phyloP scores from a whole-genome alignment of 495 filamentous ascomycete species.

The Hypoxylon rickii region DNA sequence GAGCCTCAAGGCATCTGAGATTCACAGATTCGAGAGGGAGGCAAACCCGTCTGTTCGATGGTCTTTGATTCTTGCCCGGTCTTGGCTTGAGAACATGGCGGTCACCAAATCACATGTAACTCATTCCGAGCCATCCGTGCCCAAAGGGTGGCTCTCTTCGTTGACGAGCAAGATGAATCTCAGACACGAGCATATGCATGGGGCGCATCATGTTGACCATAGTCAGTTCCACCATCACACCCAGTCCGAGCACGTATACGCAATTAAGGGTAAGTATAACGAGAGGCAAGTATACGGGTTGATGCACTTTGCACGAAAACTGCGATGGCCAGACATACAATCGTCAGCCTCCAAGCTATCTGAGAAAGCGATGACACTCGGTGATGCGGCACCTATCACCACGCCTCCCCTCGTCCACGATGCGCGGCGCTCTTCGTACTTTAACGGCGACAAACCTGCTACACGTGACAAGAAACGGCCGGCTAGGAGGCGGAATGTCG shows the following conservation, averaged over 20 bases:
- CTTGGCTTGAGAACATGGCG: conserved; percentile 76
- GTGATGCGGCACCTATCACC: conserved; percentile 47
- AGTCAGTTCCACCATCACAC: conserved; percentile 36
- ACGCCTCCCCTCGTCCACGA: conserved; percentile 46
- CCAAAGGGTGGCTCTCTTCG: conserved; percentile 55
- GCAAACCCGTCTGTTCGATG: conserved; percentile 73
- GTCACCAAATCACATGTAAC: conserved; percentile 42
- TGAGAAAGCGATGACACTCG: conserved; percentile 44
- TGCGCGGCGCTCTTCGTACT: conserved; percentile 49
- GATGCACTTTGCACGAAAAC: conserved; percentile 59
- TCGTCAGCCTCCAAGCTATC: conserved; percentile 44
- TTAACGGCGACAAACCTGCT: conserved; percentile 35
- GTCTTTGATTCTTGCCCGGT: conserved; percentile 75
- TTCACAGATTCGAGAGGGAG: conserved; percentile 65
- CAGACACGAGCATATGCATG: conserved; percentile 44
- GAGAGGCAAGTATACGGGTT: conserved; percentile 59
- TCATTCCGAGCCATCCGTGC: conserved; percentile 43
- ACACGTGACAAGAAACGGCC: conserved; percentile 32
- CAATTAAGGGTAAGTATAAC: conserved; percentile 50
- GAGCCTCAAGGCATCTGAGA: conserved; percentile 60
- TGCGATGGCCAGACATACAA: conserved; percentile 60
- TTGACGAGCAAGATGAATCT: conserved; percentile 57
- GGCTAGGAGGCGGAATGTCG: conserved; percentile 43
- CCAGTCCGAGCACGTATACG: conserved; percentile 44
- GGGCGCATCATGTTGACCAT: conserved; percentile 37